phyloP scores from a whole-genome alignment of 1,284 basidiomycete species.

The Cutaneotrichosporon sp. region DNA sequence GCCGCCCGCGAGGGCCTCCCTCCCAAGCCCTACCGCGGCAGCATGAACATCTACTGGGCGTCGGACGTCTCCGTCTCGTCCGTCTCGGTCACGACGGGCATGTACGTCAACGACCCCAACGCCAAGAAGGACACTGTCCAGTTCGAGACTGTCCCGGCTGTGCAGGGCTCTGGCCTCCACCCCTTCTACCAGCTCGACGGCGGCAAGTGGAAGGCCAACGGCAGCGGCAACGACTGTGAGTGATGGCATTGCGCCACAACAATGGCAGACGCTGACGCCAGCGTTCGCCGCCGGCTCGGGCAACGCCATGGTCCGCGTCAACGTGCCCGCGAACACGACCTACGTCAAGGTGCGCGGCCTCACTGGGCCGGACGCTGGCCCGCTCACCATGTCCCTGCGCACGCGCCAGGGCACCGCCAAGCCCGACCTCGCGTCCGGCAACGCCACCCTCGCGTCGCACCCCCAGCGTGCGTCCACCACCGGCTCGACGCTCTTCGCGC shows the following conservation, averaged over 20 bases:
- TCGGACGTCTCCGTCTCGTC: background rate
- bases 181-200: constrained; percentile 5
- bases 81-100: background rate
- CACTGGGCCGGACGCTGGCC: background rate
- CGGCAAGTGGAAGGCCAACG: constrained; percentile 1
- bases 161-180: constrained; percentile 2
- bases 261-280: background rate
- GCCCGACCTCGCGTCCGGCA: constrained; percentile 2
- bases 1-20: background rate
- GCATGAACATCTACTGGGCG: constrained; percentile 5
- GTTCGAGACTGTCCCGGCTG: background rate
- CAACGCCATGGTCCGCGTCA: constrained; percentile 4
- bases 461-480: background rate
- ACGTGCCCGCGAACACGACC: constrained; percentile 3
- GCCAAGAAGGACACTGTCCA: background rate
- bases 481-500: background rate
- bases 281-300: background rate
- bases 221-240: constrained; percentile 6
- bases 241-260: background rate
- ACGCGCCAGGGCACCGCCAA: constrained; percentile 1
- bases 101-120: constrained; percentile 6
- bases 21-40: background rate
- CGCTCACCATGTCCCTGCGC: background rate
- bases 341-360: constrained; percentile 2
- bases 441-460: background rate